Evolutionary conservation across 257 asterid species (phyloP).

Genomic region (Salvia miltiorrhiza): DNA sequence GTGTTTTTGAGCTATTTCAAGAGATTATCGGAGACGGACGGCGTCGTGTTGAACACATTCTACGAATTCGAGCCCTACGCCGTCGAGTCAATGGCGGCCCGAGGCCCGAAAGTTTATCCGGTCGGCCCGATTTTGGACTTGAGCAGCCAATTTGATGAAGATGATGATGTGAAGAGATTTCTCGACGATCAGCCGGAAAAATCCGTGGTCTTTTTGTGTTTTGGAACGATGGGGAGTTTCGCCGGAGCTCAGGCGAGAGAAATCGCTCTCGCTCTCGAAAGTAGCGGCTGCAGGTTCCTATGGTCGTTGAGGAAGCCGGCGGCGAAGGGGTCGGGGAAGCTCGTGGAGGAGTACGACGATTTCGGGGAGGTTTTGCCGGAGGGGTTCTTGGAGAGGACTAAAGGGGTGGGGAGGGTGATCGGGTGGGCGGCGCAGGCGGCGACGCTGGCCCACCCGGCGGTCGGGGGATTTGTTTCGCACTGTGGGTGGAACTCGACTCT

Average conservation of each 20-base stretch:
- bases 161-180: conserved; percentile 6
- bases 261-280: conserved; percentile 6
- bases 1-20: neutral
- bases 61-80: conserved; percentile 42
- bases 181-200: conserved; percentile 25
- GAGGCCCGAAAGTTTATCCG: conserved; percentile 18
- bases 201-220: neutral
- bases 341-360: neutral
- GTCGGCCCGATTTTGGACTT: neutral
- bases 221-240: neutral
- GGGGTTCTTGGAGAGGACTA: conserved; percentile 31
- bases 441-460: neutral
- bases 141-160: neutral
- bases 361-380: conserved; percentile 16
- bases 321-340: neutral
- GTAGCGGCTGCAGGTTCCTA: neutral
- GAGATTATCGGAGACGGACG: conserved; percentile 27
- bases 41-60: conserved; percentile 46
- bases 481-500: conserved; percentile 1
- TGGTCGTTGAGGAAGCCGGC: conserved; percentile 5
- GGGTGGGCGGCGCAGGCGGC: neutral
- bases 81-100: conserved; percentile 9
- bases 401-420: conserved; percentile 4
- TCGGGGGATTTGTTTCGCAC: conserved; percentile 1
- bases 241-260: neutral